Evolutionary conservation across 2,329 filamentous ascomycete species (phyloP), one percentile per base, ranked within the genome.

Genomic region (Cercospora janseana): DNA sequence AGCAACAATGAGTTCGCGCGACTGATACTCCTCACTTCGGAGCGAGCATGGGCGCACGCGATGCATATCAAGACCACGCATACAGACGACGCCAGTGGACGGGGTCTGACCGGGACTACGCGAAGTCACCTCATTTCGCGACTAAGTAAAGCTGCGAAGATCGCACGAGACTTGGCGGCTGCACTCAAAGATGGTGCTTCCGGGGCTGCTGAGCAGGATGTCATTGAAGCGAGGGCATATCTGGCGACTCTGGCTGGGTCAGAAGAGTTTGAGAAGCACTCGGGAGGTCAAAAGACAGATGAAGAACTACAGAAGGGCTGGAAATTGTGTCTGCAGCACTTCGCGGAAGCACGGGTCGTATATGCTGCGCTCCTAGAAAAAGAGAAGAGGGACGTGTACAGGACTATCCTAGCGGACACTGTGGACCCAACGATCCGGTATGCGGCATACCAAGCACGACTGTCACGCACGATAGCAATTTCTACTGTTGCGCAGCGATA

Each of bases 401-500:
- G 87, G 66, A 92, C 97, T 54, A 78, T 96, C 18, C 74, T 98
- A 50, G 82, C 86, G 40, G 85, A 87, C 62, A 94, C 87, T 4
- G 85, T 95, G 55, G 93, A 98, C 66, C 91, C 91, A 2, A 95
- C 90, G 55, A 88, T 98, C 63, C 85, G 92, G 56, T 97, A 94
- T 69, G 91, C 91, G 27, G 90, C 93, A 13, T 97, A 97, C 68
- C 90, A 95, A 69, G 79, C 90, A 66, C 87, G 92, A 67, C 81
- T 95, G 24, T 87, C 92, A 0, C 83, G 93, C 34, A 95, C 90
- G 2, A 81, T 90, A 46, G 85, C 91, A 2, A 85, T 95, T 41
- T 79, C 86, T 0, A 80, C 83, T 6, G 87, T 97, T 57, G 87
- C 88, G 2, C 83, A 84, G 60, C 85, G 86, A 58, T 84, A 85